Evolutionary conservation across 2,329 filamentous ascomycete genomes (phyloP).

Genomic region (Cryphonectria carpinicola): DNA sequence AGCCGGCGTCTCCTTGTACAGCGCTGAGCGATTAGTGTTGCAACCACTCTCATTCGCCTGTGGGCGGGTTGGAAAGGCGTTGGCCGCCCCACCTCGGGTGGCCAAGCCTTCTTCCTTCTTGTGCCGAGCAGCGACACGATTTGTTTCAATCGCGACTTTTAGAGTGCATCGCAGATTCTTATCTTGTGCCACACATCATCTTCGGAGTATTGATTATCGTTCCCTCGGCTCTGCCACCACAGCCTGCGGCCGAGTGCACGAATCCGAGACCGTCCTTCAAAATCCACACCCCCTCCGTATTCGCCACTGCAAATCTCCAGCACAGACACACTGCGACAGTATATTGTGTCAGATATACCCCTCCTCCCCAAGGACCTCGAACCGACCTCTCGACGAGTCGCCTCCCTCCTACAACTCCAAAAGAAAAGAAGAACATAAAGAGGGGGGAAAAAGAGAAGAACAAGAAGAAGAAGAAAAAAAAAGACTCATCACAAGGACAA

Average conservation of each 20-base stretch:
- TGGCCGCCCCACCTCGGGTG: conserved; percentile 2
- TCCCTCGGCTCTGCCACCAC: not conserved
- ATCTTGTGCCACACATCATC: not conserved
- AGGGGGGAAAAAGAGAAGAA: not conserved
- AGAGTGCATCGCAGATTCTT: not conserved
- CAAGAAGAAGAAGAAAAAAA: not conserved
- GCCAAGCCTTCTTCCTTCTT: not conserved
- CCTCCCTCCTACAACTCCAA: not conserved
- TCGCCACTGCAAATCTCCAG: conserved; percentile 19
- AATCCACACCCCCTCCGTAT: conserved; percentile 4
- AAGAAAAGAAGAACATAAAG: not conserved
- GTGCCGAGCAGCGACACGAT: not conserved
- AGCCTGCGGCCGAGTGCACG: not conserved
- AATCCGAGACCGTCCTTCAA: conserved; percentile 9
- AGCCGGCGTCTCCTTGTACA: not conserved
- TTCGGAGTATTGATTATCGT: not conserved
- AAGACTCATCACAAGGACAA: not conserved
- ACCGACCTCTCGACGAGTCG: not conserved
- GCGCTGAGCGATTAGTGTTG: conserved; percentile 1
- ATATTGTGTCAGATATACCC: not conserved
- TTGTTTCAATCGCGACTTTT: not conserved
- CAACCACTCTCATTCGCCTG: not conserved
- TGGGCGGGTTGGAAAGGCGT: not conserved
- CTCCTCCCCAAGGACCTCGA: too few relatives aligned
- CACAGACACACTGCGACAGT: conserved; percentile 7